Evolutionary conservation across 345 rosid species (phyloP).

Genomic region (Citrus australasica): DNA sequence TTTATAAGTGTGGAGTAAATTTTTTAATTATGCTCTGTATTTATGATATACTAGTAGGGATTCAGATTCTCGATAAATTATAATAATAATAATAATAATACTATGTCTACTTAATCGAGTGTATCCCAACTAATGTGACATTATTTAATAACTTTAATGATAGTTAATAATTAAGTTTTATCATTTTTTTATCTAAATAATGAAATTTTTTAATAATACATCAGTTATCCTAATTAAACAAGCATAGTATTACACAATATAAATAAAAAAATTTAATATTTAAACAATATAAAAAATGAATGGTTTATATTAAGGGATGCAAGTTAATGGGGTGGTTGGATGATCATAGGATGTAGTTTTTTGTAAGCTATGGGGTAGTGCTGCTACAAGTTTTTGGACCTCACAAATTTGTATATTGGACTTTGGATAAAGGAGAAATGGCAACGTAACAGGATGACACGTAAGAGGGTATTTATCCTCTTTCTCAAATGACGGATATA

Average conservation of each 20-base stretch:
- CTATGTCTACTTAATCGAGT: accelerated
- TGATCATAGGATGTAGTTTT: not conserved
- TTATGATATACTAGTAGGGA: too few species aligned
- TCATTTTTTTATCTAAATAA: too few species aligned
- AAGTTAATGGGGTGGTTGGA: not conserved
- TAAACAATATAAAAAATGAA: not conserved
- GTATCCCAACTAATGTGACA: accelerated
- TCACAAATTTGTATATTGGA: constrained; percentile 1
- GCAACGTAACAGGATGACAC: constrained; percentile 21
- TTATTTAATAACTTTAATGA: too few species aligned
- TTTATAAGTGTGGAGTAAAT: too few species aligned
- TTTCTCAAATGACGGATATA: constrained; percentile 15
- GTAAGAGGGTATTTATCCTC: constrained; percentile 22
- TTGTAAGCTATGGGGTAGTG: not conserved
- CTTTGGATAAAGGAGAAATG: constrained; percentile 31
- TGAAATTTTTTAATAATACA: too few species aligned
- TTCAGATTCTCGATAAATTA: too few species aligned
- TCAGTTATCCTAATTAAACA: accelerated
- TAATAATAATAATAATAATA: too few species aligned
- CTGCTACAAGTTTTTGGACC: constrained; percentile 21
- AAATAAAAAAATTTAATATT: too few species aligned
- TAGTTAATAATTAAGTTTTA: too few species aligned
- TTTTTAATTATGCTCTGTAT: too few species aligned
- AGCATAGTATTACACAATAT: too few species aligned
- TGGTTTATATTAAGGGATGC: not conserved